Evolutionary conservation across 2,329 filamentous ascomycete genomes (phyloP).

Genomic region (Graphilbum fragrans): DNA sequence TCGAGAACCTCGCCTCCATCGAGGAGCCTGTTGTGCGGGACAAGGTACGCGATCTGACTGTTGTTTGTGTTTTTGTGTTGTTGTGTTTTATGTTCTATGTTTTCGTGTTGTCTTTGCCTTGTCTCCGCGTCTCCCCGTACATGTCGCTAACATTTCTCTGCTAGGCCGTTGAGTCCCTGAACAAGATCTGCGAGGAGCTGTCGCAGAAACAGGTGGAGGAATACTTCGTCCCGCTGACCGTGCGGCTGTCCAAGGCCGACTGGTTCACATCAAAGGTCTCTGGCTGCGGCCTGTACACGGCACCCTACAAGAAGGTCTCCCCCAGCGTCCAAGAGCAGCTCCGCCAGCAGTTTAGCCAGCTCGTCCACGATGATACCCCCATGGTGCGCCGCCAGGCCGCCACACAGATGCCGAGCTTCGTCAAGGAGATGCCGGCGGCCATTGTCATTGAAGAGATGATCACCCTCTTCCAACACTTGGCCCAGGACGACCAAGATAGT

Average conservation of each 20-base stretch:
- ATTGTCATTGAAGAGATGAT: slow-evolving; percentile 98
- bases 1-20: slow-evolving; percentile 97
- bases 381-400: slow-evolving; percentile 97
- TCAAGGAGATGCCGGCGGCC: slow-evolving; percentile 87
- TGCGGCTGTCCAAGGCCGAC: slow-evolving; percentile 95
- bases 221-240: slow-evolving; percentile 89
- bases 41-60: slow-evolving; percentile 55
- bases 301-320: slow-evolving; percentile 85
- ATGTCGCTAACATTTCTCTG: slow-evolving; percentile 1
- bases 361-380: slow-evolving; percentile 96
- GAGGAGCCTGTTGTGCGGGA: slow-evolving; percentile 96
- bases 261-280: slow-evolving; percentile 99
- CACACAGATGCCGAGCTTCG: slow-evolving; percentile 92
- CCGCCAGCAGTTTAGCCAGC: slow-evolving; percentile 78
- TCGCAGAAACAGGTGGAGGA: slow-evolving; percentile 91
- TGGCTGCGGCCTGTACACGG: slow-evolving; percentile 87
- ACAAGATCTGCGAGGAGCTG: slow-evolving; percentile 94
- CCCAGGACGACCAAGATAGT: slow-evolving; percentile 93
- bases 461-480: slow-evolving; percentile 93
- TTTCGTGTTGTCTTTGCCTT: background rate
- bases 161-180: slow-evolving; percentile 94
- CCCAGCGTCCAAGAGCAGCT: slow-evolving; percentile 81
- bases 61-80: background rate
- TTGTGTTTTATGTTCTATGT: background rate
- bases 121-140: background rate